Evolutionary conservation across 495 filamentous ascomycete species (phyloP), one percentile per base, ranked within the genome.

Genomic region (Penicillium silybi): DNA sequence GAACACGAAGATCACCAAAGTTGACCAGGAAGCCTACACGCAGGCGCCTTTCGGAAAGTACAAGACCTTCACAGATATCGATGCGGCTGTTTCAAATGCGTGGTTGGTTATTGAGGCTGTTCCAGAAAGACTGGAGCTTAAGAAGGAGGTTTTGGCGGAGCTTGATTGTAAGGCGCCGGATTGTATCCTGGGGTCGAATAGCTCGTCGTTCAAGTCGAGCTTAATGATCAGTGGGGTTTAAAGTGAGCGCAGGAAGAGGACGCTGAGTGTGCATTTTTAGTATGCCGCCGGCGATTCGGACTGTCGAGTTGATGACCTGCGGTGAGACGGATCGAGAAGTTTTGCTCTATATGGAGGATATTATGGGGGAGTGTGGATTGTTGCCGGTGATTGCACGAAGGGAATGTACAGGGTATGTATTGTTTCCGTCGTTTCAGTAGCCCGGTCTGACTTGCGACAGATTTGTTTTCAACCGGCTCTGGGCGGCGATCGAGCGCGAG

Each of bases 381-480:
- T 62, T 47, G 56, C 78, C 67, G 6, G 59, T 65, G 15, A 64
- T 52, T 2, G 65, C 61, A 2, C 61, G 66, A 29, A 62, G 63
- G 38, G 77, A 84, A 51, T 77, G 73, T 5, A 79, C 75, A 4
- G 81, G 81, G 49, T 71, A n/a, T n/a, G n/a, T n/a, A n/a, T n/a
- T n/a, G n/a, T n/a, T n/a, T n/a, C n/a, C n/a, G n/a, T n/a, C n/a
- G n/a, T n/a, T n/a, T n/a, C n/a, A n/a, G n/a, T n/a, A n/a, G n/a
- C n/a, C n/a, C n/a, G n/a, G n/a, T n/a, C n/a, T n/a, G n/a, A n/a
- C n/a, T n/a, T n/a, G n/a, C n/a, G n/a, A n/a, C n/a, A 71, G 66
- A 8, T 77, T 83, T 55, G 72, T 84, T 18, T 77, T 81, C 61
- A 81, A 82, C 45, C 76, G 81, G 0, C 67, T 84, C 18, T 84